Evolutionary conservation across 1,139 yeast species (phyloP), one percentile per base, ranked within the genome.

Genomic region (Magnusiomyces tetraspermus): DNA sequence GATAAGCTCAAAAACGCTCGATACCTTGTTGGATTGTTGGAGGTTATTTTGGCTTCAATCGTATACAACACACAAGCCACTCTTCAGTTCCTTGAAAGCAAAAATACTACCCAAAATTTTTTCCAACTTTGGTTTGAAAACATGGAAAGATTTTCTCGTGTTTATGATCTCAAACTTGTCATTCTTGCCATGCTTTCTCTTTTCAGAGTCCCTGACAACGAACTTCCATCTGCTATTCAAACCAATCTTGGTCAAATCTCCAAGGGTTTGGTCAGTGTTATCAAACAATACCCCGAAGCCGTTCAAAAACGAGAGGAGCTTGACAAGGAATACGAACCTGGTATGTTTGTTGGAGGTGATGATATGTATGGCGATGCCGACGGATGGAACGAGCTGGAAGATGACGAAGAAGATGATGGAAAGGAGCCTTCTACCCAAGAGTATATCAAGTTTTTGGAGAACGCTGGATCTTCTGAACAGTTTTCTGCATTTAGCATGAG

Each of bases 141-240:
- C 40, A 72, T 81, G 51, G 78, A 83, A 2, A 71, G 72, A 44
- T 75, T 85, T 59, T 74, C 76, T n/a, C 74, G 96, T 56, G 95
- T 88, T 2, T 86, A 78, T 61, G 97, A 90, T 68, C 75, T 88
- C 67, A 89, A 89, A 67, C 69, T 92, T 44, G 79, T 87, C 1
- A 72, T 80, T 2, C 68, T 90, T 58, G 94, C 95, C 0, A 66
- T 85, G 41, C 67, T 90, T 49, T 68, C 79, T 1, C 58, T 79
- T 30, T 60, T 79, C 44, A 63, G 70, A 17, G 55, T 71, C 23
- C 71, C 71, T n/a, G 70, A 67, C 40, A 60, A 72, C 15, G 75
- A 76, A 36, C 61, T 70, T 26, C 71, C 72, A 2, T 61, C 56
- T 33, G 53, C 61, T 28, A 59, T 71, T 48, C 63, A 61, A 40